Evolutionary conservation across 148 eudicot species (phyloP).

Genomic region (Rhododendron ovatum): DNA sequence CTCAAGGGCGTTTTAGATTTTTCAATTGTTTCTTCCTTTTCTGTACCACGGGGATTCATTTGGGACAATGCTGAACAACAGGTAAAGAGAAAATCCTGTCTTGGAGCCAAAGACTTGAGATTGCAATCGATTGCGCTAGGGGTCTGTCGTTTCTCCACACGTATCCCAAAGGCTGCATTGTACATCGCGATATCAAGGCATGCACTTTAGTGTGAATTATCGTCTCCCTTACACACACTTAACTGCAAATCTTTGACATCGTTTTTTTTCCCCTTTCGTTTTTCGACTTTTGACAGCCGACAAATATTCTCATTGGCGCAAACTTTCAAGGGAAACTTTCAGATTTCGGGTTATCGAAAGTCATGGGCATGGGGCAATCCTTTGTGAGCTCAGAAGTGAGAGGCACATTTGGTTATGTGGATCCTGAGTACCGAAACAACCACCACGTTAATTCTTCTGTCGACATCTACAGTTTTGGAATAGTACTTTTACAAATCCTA

Average conservation of each 20-base stretch:
- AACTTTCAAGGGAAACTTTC: conserved; percentile 44
- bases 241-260: not conserved
- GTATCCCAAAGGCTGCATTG: conserved; percentile 47
- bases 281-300: conserved; percentile 30
- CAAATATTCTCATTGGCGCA: conserved; percentile 37
- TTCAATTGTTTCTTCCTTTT: not conserved
- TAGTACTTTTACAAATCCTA: conserved; percentile 46
- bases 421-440: conserved; percentile 49
- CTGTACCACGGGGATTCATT: not conserved
- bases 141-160: conserved; percentile 51
- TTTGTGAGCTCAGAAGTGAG: conserved; percentile 57
- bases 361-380: conserved; percentile 34
- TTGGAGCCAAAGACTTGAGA: conserved; percentile 46
- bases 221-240: not conserved
- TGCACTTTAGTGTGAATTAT: not conserved
- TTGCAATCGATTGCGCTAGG: conserved; percentile 44
- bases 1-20: not conserved
- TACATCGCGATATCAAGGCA: conserved; percentile 56
- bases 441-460: conserved; percentile 40
- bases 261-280: not conserved
- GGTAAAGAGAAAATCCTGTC: conserved; percentile 35
- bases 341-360: conserved; percentile 48
- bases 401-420: conserved; percentile 57
- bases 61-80: not conserved
- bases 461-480: conserved; percentile 52